Evolutionary conservation across 2,329 filamentous ascomycete genomes (phyloP), one percentile per base, ranked within the genome.

Genomic region (Diaporthe sp.): DNA sequence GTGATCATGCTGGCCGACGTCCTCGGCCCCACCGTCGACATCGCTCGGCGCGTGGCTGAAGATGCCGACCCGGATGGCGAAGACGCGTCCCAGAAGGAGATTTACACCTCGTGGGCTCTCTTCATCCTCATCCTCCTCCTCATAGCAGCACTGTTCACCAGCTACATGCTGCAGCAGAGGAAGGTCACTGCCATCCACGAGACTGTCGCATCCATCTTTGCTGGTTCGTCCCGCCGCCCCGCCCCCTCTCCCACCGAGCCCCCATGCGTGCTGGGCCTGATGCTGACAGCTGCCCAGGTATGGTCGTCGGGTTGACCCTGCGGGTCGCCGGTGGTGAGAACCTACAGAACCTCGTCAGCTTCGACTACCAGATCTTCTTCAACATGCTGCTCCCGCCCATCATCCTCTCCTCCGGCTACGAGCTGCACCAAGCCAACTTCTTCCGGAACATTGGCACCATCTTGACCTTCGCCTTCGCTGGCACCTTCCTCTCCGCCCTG

Each of bases 281-380:
- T 51, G 32, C 63, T 76, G 51, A 72, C n/a, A 12, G 53, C 25
- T 35, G 61, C 70, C 51, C 66, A 97, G 96, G 96, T 80, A 98
- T 98, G 97, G 93, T 95, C 74, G 95, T 99, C 75, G 97, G 97
- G 8, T 87, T 99, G 79, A 90, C 97, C 75, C 92, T 99, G 74
- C 91, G 97, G 80, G 86, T 98, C 76, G 94, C 92, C 56, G 92
- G 93, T 70, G 93, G 93, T 77, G 93, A 94, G 76, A 94, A 93
- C 76, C 95, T 99, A 79, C 93, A 96, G 83, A 94, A 94, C 81
- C 92, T 94, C 77, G 95, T 99, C 81, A 97, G 93, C 84, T 99
- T 99, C 88, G 94, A 98, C 86, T 98, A 98, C 83, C 96, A 98
- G 82, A 98, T 98, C 88, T 99, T 99, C 88, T 99, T 99, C 89